Evolutionary conservation across 108 stramenopile genomes (phyloP), one percentile per base, ranked within the genome.

Genomic region (Pseudonitzschia multistriata): DNA sequence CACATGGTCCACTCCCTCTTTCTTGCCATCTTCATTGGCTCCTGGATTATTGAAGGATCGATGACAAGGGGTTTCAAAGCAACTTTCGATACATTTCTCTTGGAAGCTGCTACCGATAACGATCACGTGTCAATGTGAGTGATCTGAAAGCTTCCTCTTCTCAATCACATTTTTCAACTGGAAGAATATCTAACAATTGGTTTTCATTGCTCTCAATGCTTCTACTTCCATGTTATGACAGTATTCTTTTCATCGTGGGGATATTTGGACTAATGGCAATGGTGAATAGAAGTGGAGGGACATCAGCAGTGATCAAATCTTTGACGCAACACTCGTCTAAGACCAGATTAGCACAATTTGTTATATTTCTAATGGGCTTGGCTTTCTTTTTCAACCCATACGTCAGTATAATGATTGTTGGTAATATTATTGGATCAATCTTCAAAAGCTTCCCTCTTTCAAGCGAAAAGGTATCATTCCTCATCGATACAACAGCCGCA

Each of bases 331-430:
- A 71, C 40, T 79, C 77, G 29, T 80, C 78, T 19, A 68, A 72
- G 8, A 33, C 70, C 14, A 73, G 78, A 33, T 22, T 81, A 0
- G 81, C 78, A n/a, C 88, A 86, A 53, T 22, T 79, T 28, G 39
- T 65, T 0, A 62, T 79, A 5, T 81, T 85, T 54, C 24, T 27
- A 21, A 67, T 68, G 22, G 84, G 84, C n/a, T 33, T 77, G 3
- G 17, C 73, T 34, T 69, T 83, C 29, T 89, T 89, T 74, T 85
- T 86, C 37, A 81, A 81, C 73, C 71, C 86, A 22, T 80, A 82
- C 73, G 60, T 81, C 67, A 89, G 82, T 55, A 71, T 72, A 19
- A 67, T 89, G 29, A 54, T 89, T 39, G 74, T 82, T 14, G 88
- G 85, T 27, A 60, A 73, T 14, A 68, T 81, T 11, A 72, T 89